phyloP scores from a whole-genome alignment of 352 stramenopile species.

The Phytophthora palmivora region DNA sequence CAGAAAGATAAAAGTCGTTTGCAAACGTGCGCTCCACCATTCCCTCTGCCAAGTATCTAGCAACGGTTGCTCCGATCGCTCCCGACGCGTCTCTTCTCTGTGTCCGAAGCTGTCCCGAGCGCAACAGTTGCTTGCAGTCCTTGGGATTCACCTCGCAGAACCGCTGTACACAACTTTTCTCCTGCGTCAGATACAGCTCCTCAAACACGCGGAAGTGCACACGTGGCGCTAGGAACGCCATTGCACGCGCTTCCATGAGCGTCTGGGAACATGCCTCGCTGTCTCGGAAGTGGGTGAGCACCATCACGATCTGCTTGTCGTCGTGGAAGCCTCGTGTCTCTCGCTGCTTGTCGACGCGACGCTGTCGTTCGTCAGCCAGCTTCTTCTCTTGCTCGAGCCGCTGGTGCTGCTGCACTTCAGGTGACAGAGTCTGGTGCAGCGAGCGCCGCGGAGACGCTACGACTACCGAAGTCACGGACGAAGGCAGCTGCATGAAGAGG shows the following conservation, averaged over 20 bases:
- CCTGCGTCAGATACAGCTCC: constrained; percentile 64
- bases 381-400: constrained; percentile 23
- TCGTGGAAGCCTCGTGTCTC: constrained; percentile 56
- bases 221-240: constrained; percentile 47
- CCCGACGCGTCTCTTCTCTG: constrained; percentile 68
- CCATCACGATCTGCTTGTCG: constrained; percentile 76
- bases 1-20: constrained; percentile 79
- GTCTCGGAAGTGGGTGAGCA: constrained; percentile 77
- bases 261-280: constrained; percentile 59
- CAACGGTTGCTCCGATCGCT: constrained; percentile 60
- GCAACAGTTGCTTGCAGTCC: constrained; percentile 57
- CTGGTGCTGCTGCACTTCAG: constrained; percentile 25
- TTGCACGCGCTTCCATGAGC: constrained; percentile 49
- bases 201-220: constrained; percentile 81
- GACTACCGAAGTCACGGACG: constrained; percentile 14
- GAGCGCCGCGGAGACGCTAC: constrained; percentile 35
- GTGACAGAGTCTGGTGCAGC: constrained; percentile 29
- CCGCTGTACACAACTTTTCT: constrained; percentile 67
- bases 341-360: constrained; percentile 6
- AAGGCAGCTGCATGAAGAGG: constrained; percentile 41
- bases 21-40: constrained; percentile 57
- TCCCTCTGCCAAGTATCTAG: constrained; percentile 61
- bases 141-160: constrained; percentile 61
- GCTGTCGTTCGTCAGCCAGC: constrained; percentile 25
- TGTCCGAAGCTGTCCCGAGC: constrained; percentile 56